Evolutionary conservation across 2,329 filamentous ascomycete genomes (phyloP).

Genomic region (Fusarium sp.): DNA sequence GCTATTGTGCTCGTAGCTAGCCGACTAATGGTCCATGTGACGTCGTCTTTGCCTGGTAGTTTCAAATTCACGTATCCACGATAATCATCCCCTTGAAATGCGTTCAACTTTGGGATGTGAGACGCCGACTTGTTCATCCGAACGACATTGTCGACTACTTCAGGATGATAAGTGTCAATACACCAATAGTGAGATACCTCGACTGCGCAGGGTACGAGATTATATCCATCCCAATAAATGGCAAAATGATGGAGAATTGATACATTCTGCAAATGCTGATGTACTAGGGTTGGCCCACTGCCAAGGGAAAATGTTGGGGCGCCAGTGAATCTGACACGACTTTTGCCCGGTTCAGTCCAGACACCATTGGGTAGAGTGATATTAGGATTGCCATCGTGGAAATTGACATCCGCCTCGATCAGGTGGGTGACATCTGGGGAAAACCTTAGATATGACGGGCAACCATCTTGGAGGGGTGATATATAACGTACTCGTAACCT

Average conservation of each 20-base stretch:
- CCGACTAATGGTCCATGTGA: not conserved
- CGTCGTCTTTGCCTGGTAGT: not conserved
- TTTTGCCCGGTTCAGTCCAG: not conserved
- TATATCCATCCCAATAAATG: not conserved
- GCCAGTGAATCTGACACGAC: not conserved
- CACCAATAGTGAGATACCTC: not conserved
- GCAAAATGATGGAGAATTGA: not conserved
- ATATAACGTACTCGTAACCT: not conserved
- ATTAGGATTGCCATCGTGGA: not conserved
- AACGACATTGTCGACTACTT: not conserved
- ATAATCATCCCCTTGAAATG: not conserved
- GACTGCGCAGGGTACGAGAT: not conserved
- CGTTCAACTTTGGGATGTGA: not conserved
- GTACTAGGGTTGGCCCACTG: not conserved
- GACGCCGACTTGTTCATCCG: not conserved
- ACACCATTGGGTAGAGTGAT: constrained; percentile 3
- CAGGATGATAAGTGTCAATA: not conserved
- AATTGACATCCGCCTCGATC: not conserved
- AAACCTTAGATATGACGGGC: not conserved
- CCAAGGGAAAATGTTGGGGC: not conserved
- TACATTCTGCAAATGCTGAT: not conserved
- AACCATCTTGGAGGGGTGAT: not conserved
- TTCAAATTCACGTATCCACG: not conserved
- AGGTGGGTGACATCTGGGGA: not conserved
- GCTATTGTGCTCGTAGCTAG: not conserved